These are phyloP conservation scores for Aspergillus olivimuriae DNA, from an alignment of 495 filamentous ascomycete genomes.

Conservation along the genomic window DNA sequence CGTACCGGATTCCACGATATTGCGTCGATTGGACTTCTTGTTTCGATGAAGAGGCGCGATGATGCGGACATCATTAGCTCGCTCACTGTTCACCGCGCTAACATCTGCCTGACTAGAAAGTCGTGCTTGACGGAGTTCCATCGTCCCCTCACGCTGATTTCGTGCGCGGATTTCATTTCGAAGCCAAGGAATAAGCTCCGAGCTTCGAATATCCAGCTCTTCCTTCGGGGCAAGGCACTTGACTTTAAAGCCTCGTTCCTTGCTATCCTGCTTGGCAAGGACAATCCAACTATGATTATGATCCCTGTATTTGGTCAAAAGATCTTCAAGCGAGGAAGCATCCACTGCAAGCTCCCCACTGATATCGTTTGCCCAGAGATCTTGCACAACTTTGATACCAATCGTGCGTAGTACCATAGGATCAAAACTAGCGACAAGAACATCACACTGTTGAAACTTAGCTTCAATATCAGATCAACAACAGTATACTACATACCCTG, in stretches of 20 bases:
- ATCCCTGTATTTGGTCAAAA: slow-evolving; percentile 58
- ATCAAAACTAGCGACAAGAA: slow-evolving; percentile 84
- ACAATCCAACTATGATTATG: slow-evolving; percentile 83
- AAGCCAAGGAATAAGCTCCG: slow-evolving; percentile 75
- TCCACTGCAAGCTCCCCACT: slow-evolving; percentile 86
- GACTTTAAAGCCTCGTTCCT: slow-evolving; percentile 65
- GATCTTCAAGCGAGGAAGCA: slow-evolving; percentile 64
- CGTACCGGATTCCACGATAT: slow-evolving; percentile 71
- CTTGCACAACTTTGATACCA: slow-evolving; percentile 66
- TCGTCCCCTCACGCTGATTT: slow-evolving; percentile 52
- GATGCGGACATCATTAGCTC: slow-evolving; percentile 71
- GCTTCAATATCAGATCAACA: background rate
- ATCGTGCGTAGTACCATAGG: slow-evolving; percentile 65
- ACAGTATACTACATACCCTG: slow-evolving; percentile 45
- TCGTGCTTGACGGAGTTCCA: slow-evolving; percentile 39
- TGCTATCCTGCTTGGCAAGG: slow-evolving; percentile 73
- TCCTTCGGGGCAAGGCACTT: slow-evolving; percentile 69
- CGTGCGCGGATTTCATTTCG: slow-evolving; percentile 77
- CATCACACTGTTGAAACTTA: slow-evolving; percentile 61
- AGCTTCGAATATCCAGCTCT: slow-evolving; percentile 68
- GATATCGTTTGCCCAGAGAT: slow-evolving; percentile 77
- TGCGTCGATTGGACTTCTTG: slow-evolving; percentile 84
- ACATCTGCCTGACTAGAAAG: slow-evolving; percentile 39
- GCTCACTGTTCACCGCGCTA: slow-evolving; percentile 31
- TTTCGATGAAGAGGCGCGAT: slow-evolving; percentile 71